Evolutionary conservation across 2,329 filamentous ascomycete genomes (phyloP), one percentile per base, ranked within the genome.

Genomic region (Lasiodiplodia theobromae): DNA sequence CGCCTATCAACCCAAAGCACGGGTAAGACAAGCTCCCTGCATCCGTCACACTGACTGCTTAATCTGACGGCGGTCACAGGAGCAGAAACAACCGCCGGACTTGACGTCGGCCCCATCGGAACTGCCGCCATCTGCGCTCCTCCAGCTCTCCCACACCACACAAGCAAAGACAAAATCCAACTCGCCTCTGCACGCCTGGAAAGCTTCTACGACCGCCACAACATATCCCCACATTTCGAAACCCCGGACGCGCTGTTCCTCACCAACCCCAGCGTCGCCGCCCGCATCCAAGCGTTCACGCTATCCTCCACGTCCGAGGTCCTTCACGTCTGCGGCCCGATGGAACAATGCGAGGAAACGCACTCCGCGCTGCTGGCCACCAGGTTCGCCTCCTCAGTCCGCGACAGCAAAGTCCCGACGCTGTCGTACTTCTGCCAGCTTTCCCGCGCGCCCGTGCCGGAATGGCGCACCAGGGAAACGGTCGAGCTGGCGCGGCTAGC

Each of bases 401-500:
- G 65, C 25, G 44, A 28, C 8, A 28, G 14, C 40, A 31, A 28
- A 3, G 60, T 71, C 1, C 67, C 70, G 0, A 60, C 69, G 5
- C 38, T 71, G 1, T 72, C 72, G 3, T 73, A 68, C 40, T 71
- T 69, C 53, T 72, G 71, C 60, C 10, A 10, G 2, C 60, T 52
- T 0, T 8, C 12, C 16, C 44, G n/a, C 44, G 18, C 1, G 6
- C 11, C 21, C 3, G 3, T 21, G n/a, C 47, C 60, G 2, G 10
- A 18, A 2, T 25, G 60, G 6, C 28, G 60, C 6, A 70, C 68
- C n/a, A 25, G 18, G 18, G 71, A 72, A 38, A 51, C 63, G 21
- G 49, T 68, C 31, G 70, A 31, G 28, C 31, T 69, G 11, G 66
- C 70, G 0, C n/a, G 58, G 8, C 8, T 70, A 25, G 28, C 57